Base-by-base conservation (phyloP, 208 protist species). In the Tritrichomonas foetus region DNA sequence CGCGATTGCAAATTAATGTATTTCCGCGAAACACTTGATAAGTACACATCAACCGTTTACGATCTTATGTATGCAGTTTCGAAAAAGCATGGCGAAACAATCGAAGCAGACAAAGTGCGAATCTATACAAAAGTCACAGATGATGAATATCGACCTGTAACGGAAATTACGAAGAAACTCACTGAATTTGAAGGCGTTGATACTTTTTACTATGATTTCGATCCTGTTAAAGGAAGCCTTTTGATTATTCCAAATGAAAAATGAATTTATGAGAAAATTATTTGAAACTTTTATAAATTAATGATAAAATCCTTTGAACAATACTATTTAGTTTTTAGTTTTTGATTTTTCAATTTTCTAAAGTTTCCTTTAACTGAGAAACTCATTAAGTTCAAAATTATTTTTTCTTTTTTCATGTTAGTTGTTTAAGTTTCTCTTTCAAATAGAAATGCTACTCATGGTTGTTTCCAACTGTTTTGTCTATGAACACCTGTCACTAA, bases 1-100 rank as follows among this genome's bases (percentile, higher is more conserved):
- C 78, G 78, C 22, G 78, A 89, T n/a, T 89, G 78, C 16, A 16
- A 44, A 9, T 89, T 89, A 44, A 89, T 89, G 44, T 25, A 14
- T 13, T 89, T 89, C 30, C 33, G 57, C 8, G 47, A 89, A 57
- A 39, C 13, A n/a, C 27, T 89, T 16, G 78, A 89, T 57, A 53
- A 39, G 33, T 39, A 44, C 9, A 57, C 47, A 39, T 44, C 78
- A 33, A 89, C 78, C 20, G 30, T 89, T 53, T 89, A 89, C 39
- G 78, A 89, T 89, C 36, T 89, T 2, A 89, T 89, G 78, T 89
- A 89, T 57, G 47, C 78, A 33, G 47, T 89, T 61, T 53, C 78
- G 8, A 89, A 89, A 49, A 25, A 89, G 3, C 78, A 89, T 57
- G 78, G 78, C 2, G 78, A 36, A 8, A 57, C 78, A 8, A 36